A percentile compares a stretch with the other conserved stretches of the same genome.
Evolutionary conservation across 2,329 filamentous ascomycete species (phyloP).

Genomic region (Trichoderma harzianum): DNA sequence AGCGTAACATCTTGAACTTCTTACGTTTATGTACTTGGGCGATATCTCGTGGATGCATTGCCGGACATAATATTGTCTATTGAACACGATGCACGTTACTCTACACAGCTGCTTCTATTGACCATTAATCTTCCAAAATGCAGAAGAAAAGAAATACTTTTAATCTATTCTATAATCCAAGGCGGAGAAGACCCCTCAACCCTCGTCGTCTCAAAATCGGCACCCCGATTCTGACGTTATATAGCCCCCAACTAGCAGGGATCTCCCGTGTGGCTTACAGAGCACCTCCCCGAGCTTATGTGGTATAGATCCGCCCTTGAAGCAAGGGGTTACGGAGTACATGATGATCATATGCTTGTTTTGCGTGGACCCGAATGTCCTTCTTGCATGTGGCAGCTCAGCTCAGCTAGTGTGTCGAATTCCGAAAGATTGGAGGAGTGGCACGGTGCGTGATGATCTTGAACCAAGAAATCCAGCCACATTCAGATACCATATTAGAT

Average conservation of each 20-base stretch:
- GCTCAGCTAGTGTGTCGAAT: not conserved
- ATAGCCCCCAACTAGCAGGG: not conserved
- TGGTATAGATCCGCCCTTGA: not conserved
- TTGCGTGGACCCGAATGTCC: not conserved
- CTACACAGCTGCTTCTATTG: no score
- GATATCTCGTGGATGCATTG: not conserved
- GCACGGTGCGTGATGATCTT: not conserved
- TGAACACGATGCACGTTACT: no score
- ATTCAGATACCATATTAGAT: not conserved
- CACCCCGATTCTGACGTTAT: constrained; percentile 10
- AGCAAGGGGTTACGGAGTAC: not conserved
- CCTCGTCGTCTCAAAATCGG: not conserved
- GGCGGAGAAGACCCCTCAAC: not conserved
- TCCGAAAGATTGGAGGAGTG: not conserved
- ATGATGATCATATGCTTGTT: not conserved
- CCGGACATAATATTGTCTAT: not conserved
- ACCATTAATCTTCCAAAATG: not conserved
- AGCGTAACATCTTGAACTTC: not conserved
- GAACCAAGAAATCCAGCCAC: not conserved
- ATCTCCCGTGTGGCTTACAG: constrained; percentile 1
- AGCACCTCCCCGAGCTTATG: not conserved
- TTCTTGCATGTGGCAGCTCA: not conserved
- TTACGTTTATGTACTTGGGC: not conserved
- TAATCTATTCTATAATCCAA: not conserved
- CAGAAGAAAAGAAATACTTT: not conserved